Percentiles rank a stretch among this genome's conserved stretches.
Conservation (phyloP, 1,284 basidiomycete genomes). For the Ceratobasidium papillatum region DNA sequence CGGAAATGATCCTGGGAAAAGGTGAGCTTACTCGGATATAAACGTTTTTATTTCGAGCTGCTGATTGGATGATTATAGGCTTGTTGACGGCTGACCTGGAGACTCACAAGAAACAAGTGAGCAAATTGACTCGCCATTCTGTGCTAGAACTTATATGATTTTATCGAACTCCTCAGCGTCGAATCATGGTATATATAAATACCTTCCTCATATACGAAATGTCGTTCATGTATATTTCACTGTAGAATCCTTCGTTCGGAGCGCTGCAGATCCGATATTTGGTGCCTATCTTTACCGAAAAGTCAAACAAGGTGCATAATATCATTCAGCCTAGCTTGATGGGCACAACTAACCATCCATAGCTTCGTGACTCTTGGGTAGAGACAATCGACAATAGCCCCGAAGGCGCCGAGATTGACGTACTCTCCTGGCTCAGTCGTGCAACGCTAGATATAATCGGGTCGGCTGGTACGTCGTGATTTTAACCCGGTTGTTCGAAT, state of each 20-base stretch:
- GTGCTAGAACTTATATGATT: neutral
- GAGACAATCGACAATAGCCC: slow-evolving; percentile 9
- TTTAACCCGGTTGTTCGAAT: neutral
- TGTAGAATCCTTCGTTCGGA: slow-evolving; percentile 43
- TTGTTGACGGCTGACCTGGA: slow-evolving; percentile 15
- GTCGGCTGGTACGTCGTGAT: slow-evolving; percentile 59
- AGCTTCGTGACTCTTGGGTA: slow-evolving; percentile 43
- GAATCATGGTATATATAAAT: slow-evolving; percentile 37
- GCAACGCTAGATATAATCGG: slow-evolving; percentile 76
- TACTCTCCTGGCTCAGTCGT: slow-evolving; percentile 63
- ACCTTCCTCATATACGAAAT: neutral
- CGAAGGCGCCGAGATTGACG: slow-evolving; percentile 54
- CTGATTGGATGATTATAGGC: neutral
- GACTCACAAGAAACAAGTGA: slow-evolving; percentile 29
- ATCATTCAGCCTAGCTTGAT: no score
- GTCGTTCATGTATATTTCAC: neutral
- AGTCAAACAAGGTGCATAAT: slow-evolving; percentile 36
- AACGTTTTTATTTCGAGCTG: neutral
- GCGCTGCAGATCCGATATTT: slow-evolving; percentile 40
- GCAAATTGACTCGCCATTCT: neutral
- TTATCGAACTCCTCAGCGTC: slow-evolving; percentile 22
- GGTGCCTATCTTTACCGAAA: slow-evolving; percentile 40
- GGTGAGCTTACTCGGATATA: neutral
- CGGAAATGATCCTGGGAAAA: slow-evolving; percentile 31
- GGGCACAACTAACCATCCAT: neutral